These are phyloP conservation scores for Apiospora hydei DNA, from an alignment of 2,329 filamentous ascomycete genomes.

Conservation along the genomic window DNA sequence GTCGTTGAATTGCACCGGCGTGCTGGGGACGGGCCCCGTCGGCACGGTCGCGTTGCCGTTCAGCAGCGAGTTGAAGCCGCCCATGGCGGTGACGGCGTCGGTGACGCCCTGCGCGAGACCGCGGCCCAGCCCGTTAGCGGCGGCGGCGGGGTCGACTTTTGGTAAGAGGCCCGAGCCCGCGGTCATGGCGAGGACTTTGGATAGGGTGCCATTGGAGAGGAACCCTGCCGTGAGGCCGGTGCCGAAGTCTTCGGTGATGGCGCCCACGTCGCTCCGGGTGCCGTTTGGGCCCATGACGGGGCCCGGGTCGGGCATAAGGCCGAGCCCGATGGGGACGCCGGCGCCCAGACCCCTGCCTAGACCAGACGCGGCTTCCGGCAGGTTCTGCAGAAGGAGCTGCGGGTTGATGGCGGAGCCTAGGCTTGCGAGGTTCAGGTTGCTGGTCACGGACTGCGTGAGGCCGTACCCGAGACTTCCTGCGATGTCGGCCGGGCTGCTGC, in stretches of 20 bases:
- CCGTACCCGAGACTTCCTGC: conserved; percentile 36
- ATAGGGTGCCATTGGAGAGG: conserved; percentile 42
- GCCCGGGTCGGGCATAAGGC: conserved; percentile 36
- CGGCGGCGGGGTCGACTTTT: conserved; percentile 36
- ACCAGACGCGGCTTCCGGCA: conserved; percentile 37
- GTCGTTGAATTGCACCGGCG: conserved; percentile 43
- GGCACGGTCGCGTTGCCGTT: conserved; percentile 37
- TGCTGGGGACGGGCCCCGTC: conserved; percentile 29
- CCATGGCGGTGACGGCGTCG: conserved; percentile 42
- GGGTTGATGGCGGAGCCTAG: conserved; percentile 16
- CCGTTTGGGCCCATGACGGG: conserved; percentile 6
- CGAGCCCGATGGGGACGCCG: conserved; percentile 38
- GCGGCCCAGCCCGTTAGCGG: conserved; percentile 45
- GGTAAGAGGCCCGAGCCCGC: not conserved
- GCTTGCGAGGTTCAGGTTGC: conserved; percentile 30
- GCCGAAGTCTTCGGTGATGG: conserved; percentile 37
- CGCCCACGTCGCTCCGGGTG: conserved; percentile 30
- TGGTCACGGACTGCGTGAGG: conserved; percentile 31
- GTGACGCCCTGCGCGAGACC: conserved; percentile 44
- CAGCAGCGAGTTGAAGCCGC: conserved; percentile 42
- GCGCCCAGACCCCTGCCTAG: conserved; percentile 39
- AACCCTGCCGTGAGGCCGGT: conserved; percentile 40
- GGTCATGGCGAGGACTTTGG: conserved; percentile 32
- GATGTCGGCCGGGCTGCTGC: conserved; percentile 29
- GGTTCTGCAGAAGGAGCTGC: conserved; percentile 29